phyloP scores from a whole-genome alignment of 768 basidiomycete species.

The Boletus insuetus region DNA sequence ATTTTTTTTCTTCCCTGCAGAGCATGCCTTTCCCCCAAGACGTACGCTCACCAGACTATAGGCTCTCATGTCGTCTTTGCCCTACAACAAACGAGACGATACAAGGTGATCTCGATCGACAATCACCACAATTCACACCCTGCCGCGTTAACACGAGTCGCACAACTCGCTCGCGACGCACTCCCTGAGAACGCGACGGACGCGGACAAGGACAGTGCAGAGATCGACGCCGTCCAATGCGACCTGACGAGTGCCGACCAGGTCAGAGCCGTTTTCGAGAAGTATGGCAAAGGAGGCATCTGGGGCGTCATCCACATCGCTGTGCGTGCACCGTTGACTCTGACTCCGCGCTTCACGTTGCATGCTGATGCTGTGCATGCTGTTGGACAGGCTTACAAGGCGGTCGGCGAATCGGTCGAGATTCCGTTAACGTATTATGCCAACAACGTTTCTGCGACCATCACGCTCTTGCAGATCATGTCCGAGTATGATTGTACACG shows the following conservation, averaged over 20 bases:
- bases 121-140: slow-evolving; percentile 92
- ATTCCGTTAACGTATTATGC: slow-evolving; percentile 90
- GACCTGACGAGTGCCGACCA: slow-evolving; percentile 76
- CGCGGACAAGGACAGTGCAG: slow-evolving; percentile 65
- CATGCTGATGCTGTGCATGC: slow-evolving; percentile 56
- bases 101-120: slow-evolving; percentile 92
- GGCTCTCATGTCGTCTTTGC: slow-evolving; percentile 93
- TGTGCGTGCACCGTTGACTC: slow-evolving; percentile 43
- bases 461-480: slow-evolving; percentile 86
- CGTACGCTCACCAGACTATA: slow-evolving; percentile 29
- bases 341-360: too few species aligned
- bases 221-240: slow-evolving; percentile 64
- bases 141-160: slow-evolving; percentile 68
- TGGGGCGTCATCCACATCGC: slow-evolving; percentile 98
- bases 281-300: slow-evolving; percentile 85
- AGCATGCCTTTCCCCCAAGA: background rate
- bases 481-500: slow-evolving; percentile 76
- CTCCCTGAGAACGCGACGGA: slow-evolving; percentile 65
- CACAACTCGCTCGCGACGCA: slow-evolving; percentile 73
- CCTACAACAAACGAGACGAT: slow-evolving; percentile 81
- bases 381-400: slow-evolving; percentile 80
- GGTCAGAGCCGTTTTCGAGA: slow-evolving; percentile 75
- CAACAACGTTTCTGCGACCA: slow-evolving; percentile 89
- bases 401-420: slow-evolving; percentile 95
- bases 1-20: background rate